Evolutionary conservation across 371 early-diverging fungal genomes (phyloP).

Genomic region (Saksenaea oblongispora): DNA sequence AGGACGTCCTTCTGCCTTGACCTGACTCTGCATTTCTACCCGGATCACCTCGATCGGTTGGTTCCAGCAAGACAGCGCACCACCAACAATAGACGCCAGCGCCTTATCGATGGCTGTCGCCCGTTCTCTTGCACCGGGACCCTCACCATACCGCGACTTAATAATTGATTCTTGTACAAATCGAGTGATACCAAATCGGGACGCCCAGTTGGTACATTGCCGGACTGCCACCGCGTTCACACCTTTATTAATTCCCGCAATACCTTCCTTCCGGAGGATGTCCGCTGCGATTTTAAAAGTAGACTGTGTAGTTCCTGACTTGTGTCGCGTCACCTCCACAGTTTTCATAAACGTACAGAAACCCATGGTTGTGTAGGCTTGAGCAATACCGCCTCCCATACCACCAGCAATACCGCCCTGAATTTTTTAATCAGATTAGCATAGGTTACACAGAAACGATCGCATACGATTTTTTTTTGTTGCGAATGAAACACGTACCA

Average conservation of each 20-base stretch:
- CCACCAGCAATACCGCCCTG: constrained; percentile 89
- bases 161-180: constrained; percentile 79
- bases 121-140: constrained; percentile 29
- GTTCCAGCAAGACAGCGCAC: constrained; percentile 94
- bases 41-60: constrained; percentile 97
- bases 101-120: constrained; percentile 65
- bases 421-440: constrained; percentile 10
- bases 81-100: constrained; percentile 84
- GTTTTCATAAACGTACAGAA: constrained; percentile 99
- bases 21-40: constrained; percentile 95
- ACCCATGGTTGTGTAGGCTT: constrained; percentile 97
- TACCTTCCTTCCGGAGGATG: constrained; percentile 90
- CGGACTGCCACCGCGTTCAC: constrained; percentile 90
- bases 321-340: constrained; percentile 96
- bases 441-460: not conserved
- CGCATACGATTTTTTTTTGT: constrained; percentile 1
- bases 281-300: constrained; percentile 84
- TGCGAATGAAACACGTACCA: constrained; percentile 32
- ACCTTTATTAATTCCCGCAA: constrained; percentile 94
- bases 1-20: constrained; percentile 82
- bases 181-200: constrained; percentile 89
- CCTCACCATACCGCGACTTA: constrained; percentile 51
- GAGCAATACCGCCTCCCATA: constrained; percentile 88
- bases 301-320: constrained; percentile 71
- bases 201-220: constrained; percentile 98